A percentile compares a stretch with the other conserved stretches of the same genome.
Conservation (phyloP, 2,329 filamentous ascomycete genomes). For the Bipolaris gigantea region DNA sequence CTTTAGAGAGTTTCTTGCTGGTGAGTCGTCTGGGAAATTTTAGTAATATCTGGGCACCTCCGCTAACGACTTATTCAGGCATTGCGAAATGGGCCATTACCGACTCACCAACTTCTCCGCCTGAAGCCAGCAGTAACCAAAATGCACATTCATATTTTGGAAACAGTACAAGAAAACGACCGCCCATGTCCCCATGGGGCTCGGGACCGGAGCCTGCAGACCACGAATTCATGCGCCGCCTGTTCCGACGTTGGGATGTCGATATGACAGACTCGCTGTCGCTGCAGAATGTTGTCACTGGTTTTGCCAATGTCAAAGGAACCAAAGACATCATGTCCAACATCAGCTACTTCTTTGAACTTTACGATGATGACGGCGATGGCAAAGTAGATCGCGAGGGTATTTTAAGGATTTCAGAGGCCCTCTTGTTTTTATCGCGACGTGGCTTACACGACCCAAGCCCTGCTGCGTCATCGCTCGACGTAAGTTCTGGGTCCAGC, state of each 20-base stretch:
- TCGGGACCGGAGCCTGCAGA: conserved; percentile 73
- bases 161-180: conserved; percentile 45
- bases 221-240: conserved; percentile 87
- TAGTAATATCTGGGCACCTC: background rate
- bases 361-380: conserved; percentile 91
- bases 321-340: conserved; percentile 96
- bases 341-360: conserved; percentile 96
- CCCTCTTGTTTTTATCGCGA: conserved; percentile 86
- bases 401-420: conserved; percentile 91
- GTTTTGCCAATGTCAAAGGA: conserved; percentile 87
- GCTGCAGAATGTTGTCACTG: conserved; percentile 88
- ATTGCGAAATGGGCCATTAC: conserved; percentile 92
- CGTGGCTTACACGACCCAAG: conserved; percentile 80
- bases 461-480: conserved; percentile 62
- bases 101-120: conserved; percentile 71
- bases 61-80: conserved; percentile 47
- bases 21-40: conserved; percentile 28
- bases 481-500: conserved; percentile 48
- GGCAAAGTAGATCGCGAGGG: conserved; percentile 93
- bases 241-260: conserved; percentile 87
- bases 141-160: conserved; percentile 62
- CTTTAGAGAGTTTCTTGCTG: conserved; percentile 88
- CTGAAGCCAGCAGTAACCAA: conserved; percentile 53
- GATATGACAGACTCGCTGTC: conserved; percentile 76
- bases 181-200: conserved; percentile 59